Conservation (phyloP, 108 stramenopile genomes). For the Fistulifera pelliculosa region DNA sequence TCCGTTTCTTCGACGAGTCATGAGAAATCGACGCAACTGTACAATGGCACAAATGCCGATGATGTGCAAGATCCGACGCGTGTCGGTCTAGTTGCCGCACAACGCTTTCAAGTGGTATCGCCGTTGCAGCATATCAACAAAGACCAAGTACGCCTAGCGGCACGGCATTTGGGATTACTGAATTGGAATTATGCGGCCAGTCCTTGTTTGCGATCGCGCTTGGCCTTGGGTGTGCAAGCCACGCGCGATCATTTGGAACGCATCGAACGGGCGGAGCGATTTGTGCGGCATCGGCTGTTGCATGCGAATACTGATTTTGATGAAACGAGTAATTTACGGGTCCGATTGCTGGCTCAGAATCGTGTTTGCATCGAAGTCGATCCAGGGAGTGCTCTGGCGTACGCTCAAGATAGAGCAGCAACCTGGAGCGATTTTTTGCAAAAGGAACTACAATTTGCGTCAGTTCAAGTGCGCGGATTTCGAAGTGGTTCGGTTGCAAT, state of each 20-base stretch:
- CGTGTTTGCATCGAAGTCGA: conserved; percentile 76
- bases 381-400: conserved; percentile 1
- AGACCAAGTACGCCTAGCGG: conserved; percentile 54
- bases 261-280: conserved; percentile 61
- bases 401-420: background rate
- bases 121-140: conserved; percentile 73
- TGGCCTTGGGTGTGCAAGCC: conserved; percentile 85
- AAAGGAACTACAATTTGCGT: conserved; percentile 30
- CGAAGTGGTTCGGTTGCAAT: conserved; percentile 34
- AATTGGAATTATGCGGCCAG: conserved; percentile 91
- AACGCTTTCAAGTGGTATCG: conserved; percentile 62
- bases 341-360: conserved; percentile 49
- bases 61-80: conserved; percentile 83
- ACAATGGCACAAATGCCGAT: conserved; percentile 93
- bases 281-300: conserved; percentile 34
- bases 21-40: conserved; percentile 35
- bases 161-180: conserved; percentile 64
- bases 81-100: conserved; percentile 66
- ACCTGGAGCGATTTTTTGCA: conserved; percentile 16
- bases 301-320: conserved; percentile 14
- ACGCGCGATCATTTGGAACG: conserved; percentile 55
- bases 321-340: conserved; percentile 45
- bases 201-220: conserved; percentile 83
- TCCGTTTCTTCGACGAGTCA: too few species aligned
- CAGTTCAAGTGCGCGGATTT: conserved; percentile 32